Evolutionary conservation across 2,329 filamentous ascomycete genomes (phyloP), one percentile per base, ranked within the genome.

Genomic region (Verticillium albo-atrum): DNA sequence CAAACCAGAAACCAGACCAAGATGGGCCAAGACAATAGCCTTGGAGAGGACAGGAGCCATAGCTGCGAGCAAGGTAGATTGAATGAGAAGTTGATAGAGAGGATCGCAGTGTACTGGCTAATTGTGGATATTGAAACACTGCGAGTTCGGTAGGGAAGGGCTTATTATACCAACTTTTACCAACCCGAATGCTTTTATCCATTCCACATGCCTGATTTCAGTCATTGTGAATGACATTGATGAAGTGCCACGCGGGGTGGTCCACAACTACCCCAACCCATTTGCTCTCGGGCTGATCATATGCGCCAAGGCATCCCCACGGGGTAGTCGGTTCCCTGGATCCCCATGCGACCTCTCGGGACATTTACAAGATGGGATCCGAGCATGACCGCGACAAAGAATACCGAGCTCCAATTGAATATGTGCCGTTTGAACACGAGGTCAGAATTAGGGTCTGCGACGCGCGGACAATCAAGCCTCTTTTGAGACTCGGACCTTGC

Each of bases 1-100:
- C 54, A 75, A 62, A 14, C 67, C 69, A 30, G 64, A 60, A 12
- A 53, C 63, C 30, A 34, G 3, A 10, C 26, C 27, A 17, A 55
- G 14, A 3, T 56, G 54, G n/a, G n/a, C 35, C 54, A 56, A 23
- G 25, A 51, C 26, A 7, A 35, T 6, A 3, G 37, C 14, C 17
- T 35, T 28, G 17, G 57, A 37, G 51, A 58, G 14, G 3, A 50
- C 42, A 25, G 42, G 42, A 50, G 42, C 42, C 42, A 50, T 50
- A 10, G 20, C 7, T 23, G 10, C 20, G 25, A 23, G 12, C 6
- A 32, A 14, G 30, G 10, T 14, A 32, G 30, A 10, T 32, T 3
- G 14, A 9, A 10, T 32, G 2, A 10, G 30, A 32, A 32, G n/a
- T 12, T 50, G n/a, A 12, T 50, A 5, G 14, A 23, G 10, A 4